Evolutionary conservation across 768 basidiomycete species (phyloP), one percentile per base, ranked within the genome.

Genomic region (Leccinum rimulosum): DNA sequence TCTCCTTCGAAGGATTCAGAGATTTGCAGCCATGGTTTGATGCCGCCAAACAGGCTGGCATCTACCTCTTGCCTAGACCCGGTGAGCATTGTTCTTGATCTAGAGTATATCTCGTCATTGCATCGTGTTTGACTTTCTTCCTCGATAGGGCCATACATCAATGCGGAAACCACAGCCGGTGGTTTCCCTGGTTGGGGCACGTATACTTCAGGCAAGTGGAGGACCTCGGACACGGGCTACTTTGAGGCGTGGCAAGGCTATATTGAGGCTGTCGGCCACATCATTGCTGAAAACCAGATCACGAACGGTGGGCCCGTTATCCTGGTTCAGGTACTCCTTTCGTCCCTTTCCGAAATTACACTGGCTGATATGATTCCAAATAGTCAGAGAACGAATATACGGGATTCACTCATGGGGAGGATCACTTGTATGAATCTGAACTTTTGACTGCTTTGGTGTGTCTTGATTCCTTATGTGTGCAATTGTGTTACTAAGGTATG

Each of bases 101-200:
- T 4, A n/a, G 36, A 15, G 17, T n/a, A 3, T 17, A 35, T n/a
- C 10, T 31, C 22, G 15, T 43, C 19, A 10, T 17, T 4, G 19
- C 9, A 11, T 36, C 12, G 12, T 0, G 55, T 51, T 48, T 55
- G 22, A 65, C n/a, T 4, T 45, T 15, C 4, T 35, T 3, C 30
- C 2, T 15, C 15, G 52, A 35, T 57, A 69, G 68, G 69, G 10
- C 69, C 69, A 8, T 70, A 70, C 50, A 70, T 70, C 62, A 70
- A 70, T 35, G 67, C 69, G 15, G 69, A 70, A 59, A 69, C 65
- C 5, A 82, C 82, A 4, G 69, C 60, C 0, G 69, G 69, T 25
- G 69, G 83, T 5, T 82, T 84, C 61, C 84, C 84, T 12, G 83
- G 83, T 6, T 84, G 82, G 83, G 80, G 82, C 35, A 82, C 80